Evolutionary conservation across 1,139 yeast species (phyloP).

Genomic region (Martiniozyma asiatica): DNA sequence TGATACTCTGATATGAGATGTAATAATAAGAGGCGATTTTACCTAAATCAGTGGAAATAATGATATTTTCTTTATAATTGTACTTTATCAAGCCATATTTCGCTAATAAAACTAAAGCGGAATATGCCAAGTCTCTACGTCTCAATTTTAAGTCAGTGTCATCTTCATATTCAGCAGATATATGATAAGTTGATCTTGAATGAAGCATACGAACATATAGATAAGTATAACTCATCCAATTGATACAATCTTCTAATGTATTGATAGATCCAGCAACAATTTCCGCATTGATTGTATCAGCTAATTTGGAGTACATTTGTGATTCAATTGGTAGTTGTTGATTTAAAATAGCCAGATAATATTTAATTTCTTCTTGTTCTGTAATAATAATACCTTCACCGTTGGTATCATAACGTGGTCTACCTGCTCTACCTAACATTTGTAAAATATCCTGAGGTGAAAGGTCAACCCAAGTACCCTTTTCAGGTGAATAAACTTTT

Average conservation of each 20-base stretch:
- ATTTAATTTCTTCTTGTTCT: constrained; percentile 72
- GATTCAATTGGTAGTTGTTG: constrained; percentile 92
- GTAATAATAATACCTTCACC: constrained; percentile 96
- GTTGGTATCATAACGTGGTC: constrained; percentile 84
- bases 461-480: constrained; percentile 77
- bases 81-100: constrained; percentile 49
- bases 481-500: constrained; percentile 83
- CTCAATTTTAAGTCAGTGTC: constrained; percentile 39
- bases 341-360: constrained; percentile 76
- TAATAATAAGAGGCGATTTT: constrained; percentile 80
- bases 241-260: constrained; percentile 51
- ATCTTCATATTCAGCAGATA: constrained; percentile 51
- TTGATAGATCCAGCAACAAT: constrained; percentile 61
- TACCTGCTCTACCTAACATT: constrained; percentile 95
- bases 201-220: constrained; percentile 68
- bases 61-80: constrained; percentile 34
- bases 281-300: constrained; percentile 80
- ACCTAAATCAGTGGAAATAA: constrained; percentile 66
- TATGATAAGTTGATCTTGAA: constrained; percentile 65
- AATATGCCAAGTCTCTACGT: constrained; percentile 58
- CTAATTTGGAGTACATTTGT: constrained; percentile 58
- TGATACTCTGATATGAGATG: constrained; percentile 63
- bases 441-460: constrained; percentile 92
- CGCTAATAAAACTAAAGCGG: constrained; percentile 54
- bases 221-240: constrained; percentile 76